Base-by-base conservation (phyloP, 306 rosid genomes). In the Begonia masoniana region DNA sequence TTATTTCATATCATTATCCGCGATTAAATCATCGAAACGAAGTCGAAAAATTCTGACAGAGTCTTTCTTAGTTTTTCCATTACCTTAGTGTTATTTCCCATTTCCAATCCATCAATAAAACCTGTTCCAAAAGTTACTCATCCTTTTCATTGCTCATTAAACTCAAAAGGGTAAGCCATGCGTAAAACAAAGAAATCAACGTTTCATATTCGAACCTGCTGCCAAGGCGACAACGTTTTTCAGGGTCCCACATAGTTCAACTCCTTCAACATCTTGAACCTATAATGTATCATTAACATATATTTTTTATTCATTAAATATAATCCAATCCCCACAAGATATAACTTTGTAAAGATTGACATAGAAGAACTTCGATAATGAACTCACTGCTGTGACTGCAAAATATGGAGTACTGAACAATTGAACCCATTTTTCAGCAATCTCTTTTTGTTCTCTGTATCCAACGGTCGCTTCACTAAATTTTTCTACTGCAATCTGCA, bases 401-500 rank as follows among this genome's bases (percentile, higher is more conserved):
- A 85, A 89, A 78, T 86, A 92, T 63, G 88, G 82, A 58, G 99
- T 86, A 52, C 62, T 79, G 59, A 86, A 92, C 68, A 92, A 79
- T 49, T 81, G 87, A 67, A 81, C 93, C 99, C 99, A 86, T 79
- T 77, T 86, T 64, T 86, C 87, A 35, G 95, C 95, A 54, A 67
- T 80, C 64, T 65, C 83, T 62, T 52, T 71, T 56, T 73, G 79
- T 48, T 68, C 84, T 61, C 78, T 78, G 76, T 81, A 83, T 56
- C 96, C 96, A 55, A 92, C 81, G 3, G 96, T 92, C 46, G 99
- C 99, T 75, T 92, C 99, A 62, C 99, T 92, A 62, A 92, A 86
- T 61, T 83, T 92, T 84, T 86, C 95, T 13, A 73, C 72, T 12
- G 89, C 96, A 75, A 88, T 82, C 97, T 84, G 76, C 57, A 45